A percentile compares a stretch with the other conserved stretches of the same genome.
These are phyloP conservation scores for Hippophae rhamnoides DNA, from an alignment of 306 rosid genomes.

Conservation along the genomic window DNA sequence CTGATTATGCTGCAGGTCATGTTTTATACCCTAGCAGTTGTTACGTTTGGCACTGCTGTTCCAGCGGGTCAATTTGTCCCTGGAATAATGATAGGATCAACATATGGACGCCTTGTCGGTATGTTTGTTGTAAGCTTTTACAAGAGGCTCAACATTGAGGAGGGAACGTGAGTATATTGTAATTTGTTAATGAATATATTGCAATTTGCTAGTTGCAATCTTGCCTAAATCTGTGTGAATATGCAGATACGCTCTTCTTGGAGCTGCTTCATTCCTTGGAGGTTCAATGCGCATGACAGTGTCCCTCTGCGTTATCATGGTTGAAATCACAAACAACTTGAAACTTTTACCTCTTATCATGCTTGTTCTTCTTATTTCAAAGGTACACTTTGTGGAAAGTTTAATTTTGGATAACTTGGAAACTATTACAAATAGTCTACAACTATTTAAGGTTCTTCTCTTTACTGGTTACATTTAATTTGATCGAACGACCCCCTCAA, in stretches of 20 bases:
- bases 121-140: constrained; percentile 80
- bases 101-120: constrained; percentile 97
- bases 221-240: constrained; percentile 25
- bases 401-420: not conserved
- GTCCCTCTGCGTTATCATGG: constrained; percentile 95
- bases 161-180: constrained; percentile 78
- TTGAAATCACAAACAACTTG: constrained; percentile 91
- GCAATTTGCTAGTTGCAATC: constrained; percentile 18
- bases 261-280: constrained; percentile 99
- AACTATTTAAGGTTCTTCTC: too few relatives aligned
- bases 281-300: constrained; percentile 99
- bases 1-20: constrained; percentile 56
- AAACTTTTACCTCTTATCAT: constrained; percentile 79
- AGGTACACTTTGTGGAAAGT: constrained; percentile 42
- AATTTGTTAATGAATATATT: not conserved
- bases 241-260: constrained; percentile 88
- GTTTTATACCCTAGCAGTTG: constrained; percentile 86
- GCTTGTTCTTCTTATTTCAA: constrained; percentile 98
- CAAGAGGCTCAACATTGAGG: constrained; percentile 87
- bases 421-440: too few relatives aligned
- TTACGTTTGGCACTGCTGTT: constrained; percentile 93
- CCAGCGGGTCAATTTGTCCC: constrained; percentile 99
- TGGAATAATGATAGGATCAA: constrained; percentile 96
- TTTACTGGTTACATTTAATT: too few relatives aligned
- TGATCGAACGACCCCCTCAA: too few relatives aligned